Conservation (phyloP, 2,329 filamentous ascomycete genomes). For the Orbilia quercus region DNA sequence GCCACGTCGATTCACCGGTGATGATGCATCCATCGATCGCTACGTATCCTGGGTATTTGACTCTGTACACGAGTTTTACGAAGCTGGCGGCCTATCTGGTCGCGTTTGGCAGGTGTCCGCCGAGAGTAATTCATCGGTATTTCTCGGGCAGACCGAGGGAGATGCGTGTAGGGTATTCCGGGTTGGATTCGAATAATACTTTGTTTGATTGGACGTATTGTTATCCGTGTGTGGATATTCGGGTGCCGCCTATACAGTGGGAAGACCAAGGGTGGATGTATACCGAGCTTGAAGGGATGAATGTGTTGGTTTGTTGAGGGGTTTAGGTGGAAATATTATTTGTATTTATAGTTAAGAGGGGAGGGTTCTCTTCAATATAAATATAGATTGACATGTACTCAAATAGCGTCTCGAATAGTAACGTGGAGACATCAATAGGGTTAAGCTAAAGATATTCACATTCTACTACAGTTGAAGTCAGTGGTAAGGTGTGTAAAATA, state of each 20-base stretch:
- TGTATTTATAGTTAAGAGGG: neutral
- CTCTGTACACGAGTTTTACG: constrained; percentile 10
- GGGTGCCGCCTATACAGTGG: constrained; percentile 6
- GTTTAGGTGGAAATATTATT: no score
- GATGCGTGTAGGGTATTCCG: neutral
- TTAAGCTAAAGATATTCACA: no score
- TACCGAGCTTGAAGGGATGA: constrained; percentile 23
- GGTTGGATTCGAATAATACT: no score
- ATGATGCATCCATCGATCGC: neutral
- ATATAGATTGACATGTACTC: no score
- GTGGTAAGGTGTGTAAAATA: no score
- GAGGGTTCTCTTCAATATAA: no score
- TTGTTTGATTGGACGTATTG: neutral
- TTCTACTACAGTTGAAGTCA: no score
- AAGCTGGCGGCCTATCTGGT: constrained; percentile 5
- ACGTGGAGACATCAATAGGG: no score
- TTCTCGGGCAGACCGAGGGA: neutral
- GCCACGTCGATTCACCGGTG: neutral
- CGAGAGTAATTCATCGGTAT: neutral
- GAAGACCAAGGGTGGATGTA: constrained; percentile 30
- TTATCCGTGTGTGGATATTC: constrained; percentile 21
- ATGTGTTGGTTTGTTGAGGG: constrained; percentile 6
- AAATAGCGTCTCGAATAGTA: no score
- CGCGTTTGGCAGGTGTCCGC: constrained; percentile 3
- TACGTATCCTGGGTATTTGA: neutral